phyloP scores from a whole-genome alignment of 495 filamentous ascomycete genomes.

The Haplographium delicatum region DNA sequence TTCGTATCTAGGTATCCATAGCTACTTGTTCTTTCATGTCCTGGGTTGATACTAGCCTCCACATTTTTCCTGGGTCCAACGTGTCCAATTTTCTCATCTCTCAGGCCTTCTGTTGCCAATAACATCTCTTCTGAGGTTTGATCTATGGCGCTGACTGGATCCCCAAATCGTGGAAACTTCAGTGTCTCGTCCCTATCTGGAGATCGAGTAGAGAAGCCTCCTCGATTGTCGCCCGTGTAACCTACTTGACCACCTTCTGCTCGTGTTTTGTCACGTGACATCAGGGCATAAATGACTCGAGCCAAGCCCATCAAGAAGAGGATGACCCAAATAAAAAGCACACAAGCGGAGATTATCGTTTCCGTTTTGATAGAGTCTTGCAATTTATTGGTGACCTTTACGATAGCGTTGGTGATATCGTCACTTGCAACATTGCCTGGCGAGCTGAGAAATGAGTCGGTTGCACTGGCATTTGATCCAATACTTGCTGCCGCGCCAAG shows the following conservation, averaged over 20 bases:
- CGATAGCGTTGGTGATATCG: slow-evolving; percentile 73
- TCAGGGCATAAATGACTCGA: slow-evolving; percentile 53
- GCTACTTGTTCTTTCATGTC: slow-evolving; percentile 20
- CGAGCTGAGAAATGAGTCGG: slow-evolving; percentile 69
- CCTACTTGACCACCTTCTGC: slow-evolving; percentile 41
- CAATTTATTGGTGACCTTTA: slow-evolving; percentile 57
- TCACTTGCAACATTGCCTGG: slow-evolving; percentile 54
- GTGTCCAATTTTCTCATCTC: slow-evolving; percentile 11
- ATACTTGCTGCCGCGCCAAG: slow-evolving; percentile 65
- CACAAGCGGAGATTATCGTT: slow-evolving; percentile 58
- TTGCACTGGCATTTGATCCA: slow-evolving; percentile 44
- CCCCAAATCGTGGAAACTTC: slow-evolving; percentile 22
- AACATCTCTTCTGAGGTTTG: slow-evolving; percentile 1
- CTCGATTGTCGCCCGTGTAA: slow-evolving; percentile 19
- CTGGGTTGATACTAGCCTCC: slow-evolving; percentile 11
- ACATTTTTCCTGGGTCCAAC: slow-evolving; percentile 15
- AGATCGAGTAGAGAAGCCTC: not conserved
- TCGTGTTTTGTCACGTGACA: slow-evolving; percentile 43
- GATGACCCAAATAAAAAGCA: slow-evolving; percentile 72
- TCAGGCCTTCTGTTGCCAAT: not conserved
- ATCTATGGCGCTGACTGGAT: slow-evolving; percentile 5
- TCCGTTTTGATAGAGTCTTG: slow-evolving; percentile 50
- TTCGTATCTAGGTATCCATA: slow-evolving; percentile 24
- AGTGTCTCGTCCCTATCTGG: slow-evolving; percentile 5
- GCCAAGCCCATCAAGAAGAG: slow-evolving; percentile 67